Base-by-base conservation (phyloP, 1,284 basidiomycete genomes). In the Puccinia hordei region DNA sequence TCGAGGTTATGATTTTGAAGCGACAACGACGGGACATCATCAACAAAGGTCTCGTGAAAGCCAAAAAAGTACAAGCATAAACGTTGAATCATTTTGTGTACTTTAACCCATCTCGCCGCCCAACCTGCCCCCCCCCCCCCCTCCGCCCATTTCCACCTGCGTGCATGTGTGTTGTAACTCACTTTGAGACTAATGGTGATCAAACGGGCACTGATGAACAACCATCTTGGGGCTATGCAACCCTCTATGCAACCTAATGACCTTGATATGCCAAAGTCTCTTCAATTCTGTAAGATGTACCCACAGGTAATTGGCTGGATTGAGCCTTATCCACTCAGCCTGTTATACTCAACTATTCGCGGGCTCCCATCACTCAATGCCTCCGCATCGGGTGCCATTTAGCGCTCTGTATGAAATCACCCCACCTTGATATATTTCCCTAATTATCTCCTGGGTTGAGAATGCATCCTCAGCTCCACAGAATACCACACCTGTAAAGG, bases 1-100 rank as follows among this genome's bases (percentile, higher is more conserved):
- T 93, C 87, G 85, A 87, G 78, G 89, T 92, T 66, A 90, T 93
- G 90, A 83, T 93, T 82, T 88, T 88, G 78, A 92, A 93, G 90
- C 93, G 92, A 89, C 87, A 88, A 85, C 88, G 91, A 84, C 87
- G 91, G 82, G 91, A 93, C 84, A 85, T 86, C 24, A 91, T 92
- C 61, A 88, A 90, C 86, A 92, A 92, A 88, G 84, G 87, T 12
- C 82, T 93, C 81, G 86, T 86, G 82, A 89, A 89, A 84, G 84
- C 86, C 17, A 59, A 88, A 88, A 76, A 87, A 87, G 59, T 65
- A 49, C 55, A 68, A 46, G 74, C 74, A 66, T 77, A 77, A 77
- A 53, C 30, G 44, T 63, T 38, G 17, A 53, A 51, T 19, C 8
- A 55, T 55, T 55, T 57, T 53, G 35, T 73, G 69, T 73, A 73